Evolutionary conservation across 2,329 filamentous ascomycete genomes (phyloP), one percentile per base, ranked within the genome.

Genomic region (Sarocladiaceae sp.): DNA sequence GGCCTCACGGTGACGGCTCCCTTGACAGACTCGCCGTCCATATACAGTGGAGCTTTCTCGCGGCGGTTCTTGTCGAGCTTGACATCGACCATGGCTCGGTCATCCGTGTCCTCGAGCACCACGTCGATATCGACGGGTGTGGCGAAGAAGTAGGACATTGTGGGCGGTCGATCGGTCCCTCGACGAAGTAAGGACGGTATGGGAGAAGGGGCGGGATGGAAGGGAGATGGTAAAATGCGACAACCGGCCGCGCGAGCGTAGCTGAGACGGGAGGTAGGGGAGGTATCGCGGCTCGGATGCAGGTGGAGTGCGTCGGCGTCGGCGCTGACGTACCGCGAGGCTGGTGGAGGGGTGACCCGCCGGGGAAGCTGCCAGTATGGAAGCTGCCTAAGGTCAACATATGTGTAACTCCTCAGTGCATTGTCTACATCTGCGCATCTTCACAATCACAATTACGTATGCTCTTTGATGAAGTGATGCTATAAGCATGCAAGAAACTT

Each of bases 81-180:
- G 74, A 96, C 90, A 68, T 99, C 94, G 58, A 99, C 91, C 74
- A 94, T 96, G 63, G 90, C 85, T 65, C 94, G 87, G 63, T 96
- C 90, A 74, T 97, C 94, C 69, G 86, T 85, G 74, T 97, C 90
- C 65, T 97, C 90, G 62, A 99, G 90, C 63, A 97, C 91, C 67
- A 99, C 88, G 76, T 99, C 94, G 75, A 99, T 99, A 73, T 99
- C 94, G 72, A 99, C 89, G 52, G 94, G 94, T 55, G 93, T 97
- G 62, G 92, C 92, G 78, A 97, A 99, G 77, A 96, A 95, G 76
- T 96, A 96, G 61, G 94, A 95, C 94, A 97, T 97, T 62, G 59
- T 69, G 63, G 61, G 57, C 35, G 20, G 22, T 8, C 31, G 31
- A 11, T 35, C 31, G 31, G 31, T 35, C 31, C n/a, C n/a, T 35